Evolutionary conservation across 2,329 filamentous ascomycete species (phyloP), one percentile per base, ranked within the genome.

Genomic region (Chaetothyriales sp.): DNA sequence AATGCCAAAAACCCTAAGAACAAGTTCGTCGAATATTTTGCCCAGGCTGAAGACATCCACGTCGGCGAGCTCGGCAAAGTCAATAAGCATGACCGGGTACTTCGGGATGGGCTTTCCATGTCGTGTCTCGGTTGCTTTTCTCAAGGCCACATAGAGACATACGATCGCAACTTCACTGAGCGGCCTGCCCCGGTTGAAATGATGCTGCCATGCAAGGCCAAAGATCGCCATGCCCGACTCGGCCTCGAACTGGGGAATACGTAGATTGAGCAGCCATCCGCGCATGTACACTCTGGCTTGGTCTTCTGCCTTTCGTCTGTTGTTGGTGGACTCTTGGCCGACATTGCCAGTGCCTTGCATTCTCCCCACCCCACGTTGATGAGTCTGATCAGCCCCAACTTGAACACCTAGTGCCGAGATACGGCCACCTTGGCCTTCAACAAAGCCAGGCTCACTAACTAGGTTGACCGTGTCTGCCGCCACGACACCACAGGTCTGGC

Each of bases 11-110:
- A 82, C 65, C 54, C 73, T 73, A 58, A 85, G 79, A 56, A 87
- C 78, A 51, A 94, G 77, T 43, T 82, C 81, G 66, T 94, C 94
- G 75, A 94, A 97, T 25, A 87, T 86, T 56, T 86, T 83, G 44
- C 92, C 92, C 13, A 98, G 77, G 56, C 86, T 84, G 70, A 94
- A 98, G 20, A 98, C 90, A 60, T 95, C 95, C 64, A 92, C 80
- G 71, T 76, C 55, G 40, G 55, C 29, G 47, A 55, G 53, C 40
- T 98, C 92, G 10, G 92, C 87, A 64, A 98, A 81, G 65, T 98
- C 92, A 66, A 98, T 97, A 44, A 98, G 77, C 84, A 98, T 89
- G 59, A 92, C 77, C 20, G 53, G 51, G 44, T 60, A 58, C 43
- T 53, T 49, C 5, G 56, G 54, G 18, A 53, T 47, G 15, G 44